Evolutionary conservation across 768 basidiomycete species (phyloP), one percentile per base, ranked within the genome.

Genomic region (Leucosporidium scottii): DNA sequence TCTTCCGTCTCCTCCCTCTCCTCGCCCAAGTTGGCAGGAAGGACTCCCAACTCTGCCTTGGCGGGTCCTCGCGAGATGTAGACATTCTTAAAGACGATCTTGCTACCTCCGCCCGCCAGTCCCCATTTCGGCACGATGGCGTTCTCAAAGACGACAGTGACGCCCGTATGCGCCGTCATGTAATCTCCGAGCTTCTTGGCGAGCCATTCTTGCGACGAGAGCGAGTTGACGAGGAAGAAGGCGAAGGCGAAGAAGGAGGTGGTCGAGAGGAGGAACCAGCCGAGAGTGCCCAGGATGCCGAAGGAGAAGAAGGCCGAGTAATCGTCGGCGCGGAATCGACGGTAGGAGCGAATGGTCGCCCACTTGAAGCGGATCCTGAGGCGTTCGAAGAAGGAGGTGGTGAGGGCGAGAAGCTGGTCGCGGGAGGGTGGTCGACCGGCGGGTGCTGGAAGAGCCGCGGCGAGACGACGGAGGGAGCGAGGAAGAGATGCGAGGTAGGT

Each of bases 201-300:
- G 47, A 98, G 83, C 74, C 87, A 89, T 75, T 87, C 91, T 90
- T 77, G 70, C 63, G 73, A 64, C 47, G 58, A 66, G 50, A 99
- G 80, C 72, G 90, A 93, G 75, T 97, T 98, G 31, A 88, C 83
- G 12, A 87, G 88, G 0, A 90, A 87, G 74, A 98, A 93, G 31
- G 97, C 79, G 23, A 92, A 90, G 9, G 94, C 94, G 78, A 96
- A 89, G 80, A 98, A 98, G 0, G 92, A 94, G 3, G 96, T 98
- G 87, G 91, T 98, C 79, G 93, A 93, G 59, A 99, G 83, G 60
- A 98, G 79, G 69, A 99, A 89, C 94, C 96, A 98, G 4, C 94
- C 79, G 2, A 92, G 90, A 75, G 97, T 93, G 75, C 93, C 93
- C 82, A 97, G 87, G 60, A 99, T 80, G 72, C 96, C 92, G 90